Evolutionary conservation across 2,329 filamentous ascomycete species (phyloP).

Genomic region (Aspergillus tamarii): DNA sequence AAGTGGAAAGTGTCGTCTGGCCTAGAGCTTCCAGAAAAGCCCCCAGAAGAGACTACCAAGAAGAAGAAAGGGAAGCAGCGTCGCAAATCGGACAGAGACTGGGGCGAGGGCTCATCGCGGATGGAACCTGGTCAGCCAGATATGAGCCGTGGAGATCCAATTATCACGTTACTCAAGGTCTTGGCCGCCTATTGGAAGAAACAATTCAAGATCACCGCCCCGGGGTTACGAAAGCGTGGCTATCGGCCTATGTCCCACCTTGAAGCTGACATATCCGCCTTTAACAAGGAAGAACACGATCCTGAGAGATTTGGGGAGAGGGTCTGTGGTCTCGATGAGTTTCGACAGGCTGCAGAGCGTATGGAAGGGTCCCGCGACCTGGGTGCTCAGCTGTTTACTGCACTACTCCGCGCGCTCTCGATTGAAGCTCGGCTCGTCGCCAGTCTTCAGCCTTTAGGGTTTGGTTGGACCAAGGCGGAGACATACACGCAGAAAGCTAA

Average conservation of each 20-base stretch:
- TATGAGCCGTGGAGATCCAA: slow-evolving; percentile 79
- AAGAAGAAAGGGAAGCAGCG: slow-evolving; percentile 46
- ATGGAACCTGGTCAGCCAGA: slow-evolving; percentile 73
- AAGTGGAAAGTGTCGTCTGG: slow-evolving; percentile 73
- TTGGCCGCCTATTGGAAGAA: slow-evolving; percentile 89
- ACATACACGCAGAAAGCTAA: slow-evolving; percentile 61
- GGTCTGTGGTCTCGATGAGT: slow-evolving; percentile 67
- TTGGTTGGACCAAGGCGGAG: slow-evolving; percentile 87
- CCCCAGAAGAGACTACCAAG: slow-evolving; percentile 44
- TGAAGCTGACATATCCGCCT: slow-evolving; percentile 73
- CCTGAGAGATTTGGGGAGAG: slow-evolving; percentile 73
- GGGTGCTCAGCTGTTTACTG: slow-evolving; percentile 87
- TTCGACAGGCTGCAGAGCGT: slow-evolving; percentile 67
- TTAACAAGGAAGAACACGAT: slow-evolving; percentile 65
- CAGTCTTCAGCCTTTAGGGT: slow-evolving; percentile 83
- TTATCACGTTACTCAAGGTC: slow-evolving; percentile 74
- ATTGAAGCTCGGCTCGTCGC: slow-evolving; percentile 82
- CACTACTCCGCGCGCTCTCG: slow-evolving; percentile 76
- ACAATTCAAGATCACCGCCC: slow-evolving; percentile 74
- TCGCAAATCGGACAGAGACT: slow-evolving; percentile 61
- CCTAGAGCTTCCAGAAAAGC: slow-evolving; percentile 52
- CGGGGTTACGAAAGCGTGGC: slow-evolving; percentile 83
- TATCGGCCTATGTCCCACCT: slow-evolving; percentile 79
- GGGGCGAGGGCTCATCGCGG: slow-evolving; percentile 69
- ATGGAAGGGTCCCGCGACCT: slow-evolving; percentile 84